These are phyloP conservation scores for Pseudomassariella vexata DNA, from an alignment of 2,329 filamentous ascomycete genomes.

Conservation along the genomic window DNA sequence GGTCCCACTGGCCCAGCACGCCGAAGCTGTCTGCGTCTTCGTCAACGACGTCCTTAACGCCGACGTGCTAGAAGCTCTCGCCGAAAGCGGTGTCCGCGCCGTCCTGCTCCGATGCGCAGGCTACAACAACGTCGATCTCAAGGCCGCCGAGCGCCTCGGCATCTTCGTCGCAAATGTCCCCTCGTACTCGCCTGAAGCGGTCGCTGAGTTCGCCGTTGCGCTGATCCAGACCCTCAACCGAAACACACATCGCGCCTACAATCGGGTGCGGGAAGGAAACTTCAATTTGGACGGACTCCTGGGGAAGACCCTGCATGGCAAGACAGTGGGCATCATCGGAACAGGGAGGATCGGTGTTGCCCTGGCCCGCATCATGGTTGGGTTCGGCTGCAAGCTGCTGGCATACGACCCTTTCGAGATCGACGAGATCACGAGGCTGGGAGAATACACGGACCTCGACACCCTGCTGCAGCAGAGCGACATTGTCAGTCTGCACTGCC, in stretches of 20 bases:
- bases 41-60: conserved; percentile 57
- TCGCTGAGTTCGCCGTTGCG: conserved; percentile 65
- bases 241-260: conserved; percentile 62
- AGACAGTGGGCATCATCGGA: conserved; percentile 62
- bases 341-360: conserved; percentile 61
- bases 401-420: conserved; percentile 54
- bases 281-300: conserved; percentile 61
- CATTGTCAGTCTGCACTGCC: conserved; percentile 62
- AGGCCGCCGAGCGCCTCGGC: conserved; percentile 44
- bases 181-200: conserved; percentile 63
- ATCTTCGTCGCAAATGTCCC: conserved; percentile 62
- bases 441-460: conserved; percentile 48
- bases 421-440: conserved; percentile 41
- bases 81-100: conserved; percentile 44
- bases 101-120: conserved; percentile 63
- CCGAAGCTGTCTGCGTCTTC: conserved; percentile 59
- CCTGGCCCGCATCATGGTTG: conserved; percentile 54
- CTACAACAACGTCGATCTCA: conserved; percentile 62
- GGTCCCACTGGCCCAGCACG: conserved; percentile 43
- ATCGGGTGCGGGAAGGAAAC: conserved; percentile 63
- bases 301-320: conserved; percentile 54
- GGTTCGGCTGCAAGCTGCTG: conserved; percentile 59
- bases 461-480: conserved; percentile 50
- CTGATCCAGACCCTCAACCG: conserved; percentile 63
- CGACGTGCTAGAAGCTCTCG: conserved; percentile 45